These are phyloP conservation scores for Trametes cingulata DNA, from an alignment of 768 basidiomycete genomes.

Conservation along the genomic window DNA sequence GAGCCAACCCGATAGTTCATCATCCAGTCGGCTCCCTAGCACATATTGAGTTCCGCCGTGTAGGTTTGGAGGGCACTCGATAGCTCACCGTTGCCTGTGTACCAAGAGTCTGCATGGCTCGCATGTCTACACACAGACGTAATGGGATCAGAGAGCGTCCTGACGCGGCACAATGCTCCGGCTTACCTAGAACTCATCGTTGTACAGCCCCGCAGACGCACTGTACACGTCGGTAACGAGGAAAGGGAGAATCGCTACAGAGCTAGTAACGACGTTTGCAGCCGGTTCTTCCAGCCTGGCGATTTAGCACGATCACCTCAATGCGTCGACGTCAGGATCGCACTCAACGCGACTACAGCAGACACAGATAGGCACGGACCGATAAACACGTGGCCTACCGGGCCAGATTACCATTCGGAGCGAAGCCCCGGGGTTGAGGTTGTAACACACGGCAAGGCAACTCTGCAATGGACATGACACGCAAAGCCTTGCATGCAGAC, in stretches of 20 bases:
- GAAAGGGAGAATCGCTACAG: neutral
- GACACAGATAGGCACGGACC: neutral
- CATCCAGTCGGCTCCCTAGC: constrained; percentile 56
- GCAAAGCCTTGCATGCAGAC: too few species aligned
- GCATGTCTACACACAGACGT: constrained; percentile 62
- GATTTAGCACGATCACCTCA: neutral
- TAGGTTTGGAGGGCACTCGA: neutral
- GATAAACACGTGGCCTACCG: neutral
- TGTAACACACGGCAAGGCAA: too few species aligned
- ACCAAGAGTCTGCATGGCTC: constrained; percentile 92
- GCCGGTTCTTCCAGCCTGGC: neutral
- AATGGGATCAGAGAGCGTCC: too few species aligned
- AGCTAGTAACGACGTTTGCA: neutral
- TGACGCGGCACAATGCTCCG: too few species aligned
- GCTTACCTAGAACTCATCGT: neutral
- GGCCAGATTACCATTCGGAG: too few species aligned
- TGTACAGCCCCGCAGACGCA: neutral
- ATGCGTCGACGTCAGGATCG: constrained; percentile 8
- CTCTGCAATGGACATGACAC: too few species aligned
- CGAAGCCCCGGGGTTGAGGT: too few species aligned
- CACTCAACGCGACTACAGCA: neutral
- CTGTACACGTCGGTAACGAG: neutral
- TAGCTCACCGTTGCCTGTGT: constrained; percentile 62
- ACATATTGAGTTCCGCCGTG: neutral
- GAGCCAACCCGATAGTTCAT: constrained; percentile 68